phyloP scores from a whole-genome alignment of 495 filamentous ascomycete species.

The Sordaria brevicollis region DNA sequence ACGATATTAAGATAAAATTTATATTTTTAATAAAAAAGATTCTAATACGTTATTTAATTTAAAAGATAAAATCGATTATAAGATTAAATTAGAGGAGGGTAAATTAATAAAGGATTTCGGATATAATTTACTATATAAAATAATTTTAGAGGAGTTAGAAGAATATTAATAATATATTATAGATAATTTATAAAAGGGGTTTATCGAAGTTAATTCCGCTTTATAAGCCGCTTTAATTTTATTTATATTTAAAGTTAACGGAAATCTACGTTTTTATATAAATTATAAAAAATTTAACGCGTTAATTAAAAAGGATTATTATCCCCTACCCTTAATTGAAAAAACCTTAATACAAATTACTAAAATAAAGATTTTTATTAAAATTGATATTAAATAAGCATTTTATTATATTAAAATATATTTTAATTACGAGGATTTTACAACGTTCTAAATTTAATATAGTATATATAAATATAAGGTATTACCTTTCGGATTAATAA shows the following conservation, averaged over 20 bases:
- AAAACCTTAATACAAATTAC: no score
- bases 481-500: conserved; percentile 24
- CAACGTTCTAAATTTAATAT: conserved; percentile 19
- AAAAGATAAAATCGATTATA: no score
- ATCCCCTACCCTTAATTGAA: conserved; percentile 35
- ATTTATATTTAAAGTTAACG: conserved; percentile 25
- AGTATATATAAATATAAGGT: conserved; percentile 23
- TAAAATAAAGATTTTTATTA: conserved; percentile 33
- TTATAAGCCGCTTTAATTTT: conserved; percentile 23
- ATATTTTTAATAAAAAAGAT: no score
- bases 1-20: no score
- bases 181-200: no score
- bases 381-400: conserved; percentile 27
- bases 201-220: no score
- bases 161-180: no score
- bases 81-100: no score
- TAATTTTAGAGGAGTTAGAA: no score
- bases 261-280: conserved; percentile 30
- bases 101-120: no score
- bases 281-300: conserved; percentile 35
- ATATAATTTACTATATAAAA: no score
- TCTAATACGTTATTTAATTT: no score
- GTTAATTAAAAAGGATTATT: conserved; percentile 31
- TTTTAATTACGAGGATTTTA: conserved; percentile 19
- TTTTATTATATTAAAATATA: conserved; percentile 15